Evolutionary conservation across 371 early-diverging fungal genomes (phyloP), one percentile per base, ranked within the genome.

Genomic region (Rhizopus stolonifer): DNA sequence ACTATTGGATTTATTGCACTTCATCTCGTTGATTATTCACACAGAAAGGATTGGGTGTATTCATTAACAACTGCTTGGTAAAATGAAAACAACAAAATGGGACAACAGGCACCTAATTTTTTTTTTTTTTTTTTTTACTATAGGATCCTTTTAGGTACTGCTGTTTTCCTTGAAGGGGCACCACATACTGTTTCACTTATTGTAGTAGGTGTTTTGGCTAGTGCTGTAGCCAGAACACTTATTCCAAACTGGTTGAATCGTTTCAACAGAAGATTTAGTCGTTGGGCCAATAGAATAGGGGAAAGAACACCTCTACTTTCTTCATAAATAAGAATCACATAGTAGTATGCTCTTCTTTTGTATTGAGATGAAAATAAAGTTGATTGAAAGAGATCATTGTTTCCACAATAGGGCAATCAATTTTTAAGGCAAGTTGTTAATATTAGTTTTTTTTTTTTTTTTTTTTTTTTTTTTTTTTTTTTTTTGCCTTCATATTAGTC

Each of bases 41-140:
- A 73, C 25, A 65, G 74, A 54, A 67, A 71, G 40, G 77, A 77
- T 47, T 77, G 73, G 77, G 60, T 73, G 22, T 73, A 67, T 52
- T 73, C 77, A 42, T 52, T 64, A 23, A 69, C 74, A 4, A 73
- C 77, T 44, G 71, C 69, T 53, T 77, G 77, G 77, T 72, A 65
- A 62, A 58, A n/a, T n/a, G n/a, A n/a, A n/a, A n/a, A n/a, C n/a
- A n/a, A n/a, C n/a, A n/a, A n/a, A n/a, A n/a, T n/a, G n/a, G n/a
- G n/a, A n/a, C n/a, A n/a, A n/a, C n/a, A n/a, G n/a, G n/a, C n/a
- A n/a, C n/a, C n/a, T n/a, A n/a, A n/a, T n/a, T n/a, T n/a, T n/a
- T n/a, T n/a, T n/a, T 15, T 7, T 17, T 50, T 25, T 42, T 33
- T 39, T 49, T 25, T 33, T 26, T 54, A 24, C 25, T 49, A 45